Evolutionary conservation across 1,284 basidiomycete species (phyloP), one percentile per base, ranked within the genome.

Genomic region (Agaricales sp.): DNA sequence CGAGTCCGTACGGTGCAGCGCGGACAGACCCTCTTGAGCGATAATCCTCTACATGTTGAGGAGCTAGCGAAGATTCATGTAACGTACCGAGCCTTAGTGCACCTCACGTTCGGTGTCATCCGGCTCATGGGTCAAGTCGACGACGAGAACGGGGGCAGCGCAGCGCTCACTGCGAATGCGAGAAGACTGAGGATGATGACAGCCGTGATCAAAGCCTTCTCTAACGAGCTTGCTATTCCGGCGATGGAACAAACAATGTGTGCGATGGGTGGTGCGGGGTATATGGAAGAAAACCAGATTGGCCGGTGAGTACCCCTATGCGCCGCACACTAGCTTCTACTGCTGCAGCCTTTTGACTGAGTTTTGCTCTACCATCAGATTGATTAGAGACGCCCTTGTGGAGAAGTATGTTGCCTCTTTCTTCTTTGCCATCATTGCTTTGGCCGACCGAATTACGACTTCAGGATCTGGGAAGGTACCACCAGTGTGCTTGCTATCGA

Each of bases 381-480:
- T 75, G 43, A 75, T 85, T 39, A 69, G 80, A 3, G 87, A 90
- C 63, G 67, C 70, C 2, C 61, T 83, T 4, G 88, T 89, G 3
- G 85, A 90, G 65, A 80, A 80, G 70, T 71, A 53, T 21, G 3
- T n/a, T 19, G 14, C 24, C 43, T 25, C 19, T 48, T 13, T 47
- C 25, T 11, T 45, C 13, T 45, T 21, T 26, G 24, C 19, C 51
- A 57, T n/a, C n/a, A n/a, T n/a, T n/a, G n/a, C n/a, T n/a, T n/a
- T n/a, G n/a, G n/a, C n/a, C n/a, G n/a, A 19, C 56, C 25, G n/a
- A 16, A 38, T 37, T 50, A 26, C 21, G 18, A 48, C n/a, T 35
- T 35, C 30, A 70, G 70, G 55, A 87, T 91, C 46, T 91, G 87
- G 87, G 87, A 91, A 64, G 87, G 85, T 0, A 87, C 85, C 0